phyloP scores from a whole-genome alignment of 768 basidiomycete species.

The Boletus pseudo-olivaceus region DNA sequence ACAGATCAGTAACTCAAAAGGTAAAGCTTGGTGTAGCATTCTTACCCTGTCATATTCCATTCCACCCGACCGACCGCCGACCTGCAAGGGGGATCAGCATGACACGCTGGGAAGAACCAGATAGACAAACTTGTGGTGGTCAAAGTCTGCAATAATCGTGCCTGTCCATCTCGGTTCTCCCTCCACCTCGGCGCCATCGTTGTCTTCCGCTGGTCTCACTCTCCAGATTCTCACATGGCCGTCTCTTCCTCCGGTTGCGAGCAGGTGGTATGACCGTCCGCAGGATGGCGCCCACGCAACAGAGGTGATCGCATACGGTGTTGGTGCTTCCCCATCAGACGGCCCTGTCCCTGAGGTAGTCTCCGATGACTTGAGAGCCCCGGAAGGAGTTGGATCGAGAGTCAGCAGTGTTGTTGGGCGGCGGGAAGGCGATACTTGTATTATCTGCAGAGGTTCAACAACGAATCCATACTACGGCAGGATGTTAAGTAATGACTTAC shows the following conservation, averaged over 20 bases:
- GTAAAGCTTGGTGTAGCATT: not conserved
- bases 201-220: conserved; percentile 57
- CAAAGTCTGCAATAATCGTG: conserved; percentile 78
- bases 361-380: conserved; percentile 18
- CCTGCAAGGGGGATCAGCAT: conserved; percentile 34
- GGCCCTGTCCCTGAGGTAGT: conserved; percentile 15
- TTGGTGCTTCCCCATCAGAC: conserved; percentile 35
- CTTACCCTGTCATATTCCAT: conserved; percentile 89
- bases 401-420: conserved; percentile 66
- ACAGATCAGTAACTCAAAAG: conserved; percentile 2
- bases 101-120: not conserved
- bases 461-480: not conserved
- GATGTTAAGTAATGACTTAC: conserved; percentile 37
- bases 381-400: conserved; percentile 41
- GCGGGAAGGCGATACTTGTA: conserved; percentile 67
- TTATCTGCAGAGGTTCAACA: conserved; percentile 45
- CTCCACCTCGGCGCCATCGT: conserved; percentile 42
- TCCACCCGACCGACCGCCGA: conserved; percentile 82
- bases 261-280: conserved; percentile 89
- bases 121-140: conserved; percentile 66
- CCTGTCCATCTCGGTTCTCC: conserved; percentile 61
- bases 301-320: conserved; percentile 67
- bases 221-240: conserved; percentile 91
- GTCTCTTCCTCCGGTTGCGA: conserved; percentile 87
- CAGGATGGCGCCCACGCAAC: conserved; percentile 94